Evolutionary conservation across 352 stramenopile genomes (phyloP), one percentile per base, ranked within the genome.

Genomic region (Thalassiosira mediterranea): DNA sequence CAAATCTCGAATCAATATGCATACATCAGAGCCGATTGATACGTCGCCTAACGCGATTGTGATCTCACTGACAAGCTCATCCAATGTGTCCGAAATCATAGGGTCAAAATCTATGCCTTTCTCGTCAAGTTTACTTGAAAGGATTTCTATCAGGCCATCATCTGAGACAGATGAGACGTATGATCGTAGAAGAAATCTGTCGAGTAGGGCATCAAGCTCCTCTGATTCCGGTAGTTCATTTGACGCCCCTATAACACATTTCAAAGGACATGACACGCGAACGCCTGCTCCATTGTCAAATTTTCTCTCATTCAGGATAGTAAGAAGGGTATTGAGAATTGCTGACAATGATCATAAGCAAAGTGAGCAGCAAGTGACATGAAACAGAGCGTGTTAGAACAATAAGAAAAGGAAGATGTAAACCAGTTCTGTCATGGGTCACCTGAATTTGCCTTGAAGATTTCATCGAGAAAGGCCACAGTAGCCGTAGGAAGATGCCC

Each of bases 391-490:
- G n/a, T n/a, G n/a, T n/a, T n/a, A n/a, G n/a, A n/a, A n/a, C n/a
- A n/a, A n/a, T n/a, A n/a, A n/a, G n/a, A n/a, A n/a, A n/a, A n/a
- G n/a, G n/a, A n/a, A n/a, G n/a, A n/a, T n/a, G n/a, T n/a, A n/a
- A n/a, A n/a, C n/a, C n/a, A n/a, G n/a, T n/a, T n/a, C n/a, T n/a
- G n/a, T n/a, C n/a, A n/a, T n/a, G n/a, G n/a, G n/a, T n/a, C n/a
- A n/a, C n/a, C n/a, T n/a, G n/a, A n/a, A n/a, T n/a, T n/a, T n/a
- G n/a, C 84, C 59, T 90, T 89, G 61, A 92, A 92, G 32, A 92
- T 92, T 67, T 92, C 86, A 65, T 92, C 84, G 1, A 92, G 49
- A 65, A 92, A 92, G 21, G 78, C 84, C 23, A 89, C 75, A 5
- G 61, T 63, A 19, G 84, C 79, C 15, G 74, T 84, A 13, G 79